Base-by-base conservation (phyloP, 192 early-diverging fungal genomes). In the Obelidium mucronatum region DNA sequence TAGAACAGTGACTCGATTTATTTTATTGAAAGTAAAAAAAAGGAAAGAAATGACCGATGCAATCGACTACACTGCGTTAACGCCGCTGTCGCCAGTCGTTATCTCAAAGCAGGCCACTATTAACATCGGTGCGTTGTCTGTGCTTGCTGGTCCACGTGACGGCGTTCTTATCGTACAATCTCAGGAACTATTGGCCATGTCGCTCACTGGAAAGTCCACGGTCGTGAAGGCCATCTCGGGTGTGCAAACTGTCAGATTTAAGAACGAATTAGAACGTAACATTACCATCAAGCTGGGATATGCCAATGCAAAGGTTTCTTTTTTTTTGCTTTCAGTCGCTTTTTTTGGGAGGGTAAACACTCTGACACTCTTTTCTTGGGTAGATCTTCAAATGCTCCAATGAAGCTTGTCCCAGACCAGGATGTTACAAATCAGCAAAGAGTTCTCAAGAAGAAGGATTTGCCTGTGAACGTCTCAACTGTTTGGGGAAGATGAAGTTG, bases 261-360 rank as follows among this genome's bases (percentile, higher is more conserved):
- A 96, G 86, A 98, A 94, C 81, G 97, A 99, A 83, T 87, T 97
- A 64, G 95, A 97, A 86, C 91, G 95, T 78, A 99, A 99, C 86
- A 99, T 98, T 90, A 99, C 97, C 56, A 99, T 99, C 84, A 99
- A 97, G 85, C 89, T 99, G 42, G 97, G 97, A 59, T 99, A 99
- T 78, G 97, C 97, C 68, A 99, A 99, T 75, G 97, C 97, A 64
- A 99, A 99, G 86, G 91, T 93, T 63, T 64, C 13, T 64, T 53
- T 19, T 17, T 33, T 53, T 0, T 69, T 67, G 24, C 55, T 5
- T 34, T 69, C 19, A n/a, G 17, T 19, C 52, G 33, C 35, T 37
- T n/a, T n/a, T n/a, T 48, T 65, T 53, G 19, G 52, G 19, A 53
- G 19, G 1, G 1, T n/a, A n/a, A n/a, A n/a, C 19, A 30, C n/a